phyloP scores from a whole-genome alignment of 768 basidiomycete genomes.

The Suillus subalutaceus region DNA sequence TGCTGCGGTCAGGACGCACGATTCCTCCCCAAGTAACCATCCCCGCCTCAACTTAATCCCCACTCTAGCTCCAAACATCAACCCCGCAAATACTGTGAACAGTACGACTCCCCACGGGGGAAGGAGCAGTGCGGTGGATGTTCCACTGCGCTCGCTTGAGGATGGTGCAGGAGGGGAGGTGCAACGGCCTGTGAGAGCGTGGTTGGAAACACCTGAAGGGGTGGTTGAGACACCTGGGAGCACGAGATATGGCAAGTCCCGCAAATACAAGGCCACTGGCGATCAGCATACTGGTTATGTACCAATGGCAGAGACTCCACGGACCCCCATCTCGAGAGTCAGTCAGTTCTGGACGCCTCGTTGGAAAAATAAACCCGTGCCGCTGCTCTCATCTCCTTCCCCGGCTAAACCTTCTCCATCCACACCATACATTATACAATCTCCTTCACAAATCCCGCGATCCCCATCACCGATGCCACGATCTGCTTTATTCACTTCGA shows the following conservation, averaged over 20 bases:
- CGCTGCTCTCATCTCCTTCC: not conserved
- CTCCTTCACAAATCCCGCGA: slow-evolving; percentile 14
- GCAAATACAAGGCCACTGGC: not conserved
- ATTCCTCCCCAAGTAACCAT: not conserved
- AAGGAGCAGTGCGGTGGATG: slow-evolving; percentile 1
- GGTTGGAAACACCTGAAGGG: not conserved
- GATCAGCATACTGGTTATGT: not conserved
- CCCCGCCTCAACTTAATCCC: not conserved
- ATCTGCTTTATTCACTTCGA: slow-evolving; percentile 14
- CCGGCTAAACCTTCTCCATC: not conserved
- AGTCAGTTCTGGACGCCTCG: slow-evolving; percentile 1
- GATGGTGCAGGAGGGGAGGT: not conserved
- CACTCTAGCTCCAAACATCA: not conserved
- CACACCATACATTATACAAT: slow-evolving; percentile 26
- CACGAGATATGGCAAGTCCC: not conserved
- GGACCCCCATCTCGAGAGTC: not conserved
- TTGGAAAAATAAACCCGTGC: not conserved
- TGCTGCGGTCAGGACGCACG: slow-evolving; percentile 17
- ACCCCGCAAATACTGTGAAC: not conserved
- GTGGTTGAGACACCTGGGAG: not conserved
- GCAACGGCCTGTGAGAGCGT: not conserved
- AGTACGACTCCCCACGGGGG: not conserved
- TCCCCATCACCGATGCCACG: not conserved
- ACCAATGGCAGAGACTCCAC: not conserved
- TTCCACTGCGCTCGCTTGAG: not conserved